Conservation (phyloP, 331 rosid species). For the Rhamnella rubrinervis region DNA sequence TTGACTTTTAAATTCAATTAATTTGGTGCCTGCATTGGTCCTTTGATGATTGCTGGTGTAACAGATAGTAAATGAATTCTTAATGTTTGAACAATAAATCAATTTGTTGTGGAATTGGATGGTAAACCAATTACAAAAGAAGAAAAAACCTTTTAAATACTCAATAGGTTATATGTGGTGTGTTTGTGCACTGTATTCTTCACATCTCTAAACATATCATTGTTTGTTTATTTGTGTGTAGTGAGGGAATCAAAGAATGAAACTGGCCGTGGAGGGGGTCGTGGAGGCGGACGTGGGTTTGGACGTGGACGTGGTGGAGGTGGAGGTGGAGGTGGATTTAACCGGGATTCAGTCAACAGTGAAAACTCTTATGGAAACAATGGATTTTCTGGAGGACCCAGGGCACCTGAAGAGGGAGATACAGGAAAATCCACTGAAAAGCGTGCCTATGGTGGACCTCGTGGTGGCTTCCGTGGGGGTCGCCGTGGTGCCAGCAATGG, state of each 20-base stretch:
- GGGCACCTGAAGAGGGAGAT: slow-evolving; percentile 60
- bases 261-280: slow-evolving; percentile 63
- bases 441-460: slow-evolving; percentile 64
- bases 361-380: slow-evolving; percentile 46
- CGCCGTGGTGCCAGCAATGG: slow-evolving; percentile 80
- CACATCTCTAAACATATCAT: not conserved
- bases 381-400: slow-evolving; percentile 55
- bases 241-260: slow-evolving; percentile 71
- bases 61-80: too few species aligned
- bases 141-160: not conserved
- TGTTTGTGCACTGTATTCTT: not conserved
- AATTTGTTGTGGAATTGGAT: too few species aligned
- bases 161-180: too few species aligned
- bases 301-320: slow-evolving; percentile 72
- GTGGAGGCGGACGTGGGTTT: slow-evolving; percentile 55
- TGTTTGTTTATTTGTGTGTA: slow-evolving; percentile 11
- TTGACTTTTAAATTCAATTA: too few species aligned
- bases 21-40: too few species aligned
- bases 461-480: slow-evolving; percentile 67
- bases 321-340: slow-evolving; percentile 57
- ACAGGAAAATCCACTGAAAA: slow-evolving; percentile 56
- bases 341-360: slow-evolving; percentile 49
- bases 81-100: too few species aligned
- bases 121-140: too few species aligned
- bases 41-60: too few species aligned